phyloP scores from a whole-genome alignment of 1,284 basidiomycete species.

The Cutaneotrichosporon sp. region DNA sequence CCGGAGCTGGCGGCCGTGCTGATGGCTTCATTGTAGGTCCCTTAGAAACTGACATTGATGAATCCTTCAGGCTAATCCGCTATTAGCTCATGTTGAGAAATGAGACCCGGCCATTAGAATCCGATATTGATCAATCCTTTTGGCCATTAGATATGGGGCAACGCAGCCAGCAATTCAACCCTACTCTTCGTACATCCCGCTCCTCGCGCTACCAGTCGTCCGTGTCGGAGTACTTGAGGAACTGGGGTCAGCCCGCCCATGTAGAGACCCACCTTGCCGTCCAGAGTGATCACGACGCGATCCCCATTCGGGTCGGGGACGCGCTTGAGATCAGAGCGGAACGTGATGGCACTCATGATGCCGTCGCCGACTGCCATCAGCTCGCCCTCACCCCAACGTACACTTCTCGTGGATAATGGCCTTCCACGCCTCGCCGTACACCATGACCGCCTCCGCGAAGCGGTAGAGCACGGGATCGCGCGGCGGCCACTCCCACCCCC shows the following conservation, averaged over 20 bases:
- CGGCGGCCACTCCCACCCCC: slow-evolving; percentile 45
- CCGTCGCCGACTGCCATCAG: slow-evolving; percentile 71
- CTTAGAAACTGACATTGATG: too few species aligned
- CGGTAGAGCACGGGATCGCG: slow-evolving; percentile 79
- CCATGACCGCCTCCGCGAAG: slow-evolving; percentile 78
- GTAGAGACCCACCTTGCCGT: slow-evolving; percentile 59
- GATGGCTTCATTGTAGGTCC: too few species aligned
- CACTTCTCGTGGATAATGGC: slow-evolving; percentile 81
- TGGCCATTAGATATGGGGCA: too few species aligned
- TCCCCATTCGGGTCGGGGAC: slow-evolving; percentile 80
- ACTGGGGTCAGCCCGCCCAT: background rate
- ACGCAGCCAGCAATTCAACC: too few species aligned
- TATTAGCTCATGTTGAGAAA: too few species aligned
- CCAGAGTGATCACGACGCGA: slow-evolving; percentile 76
- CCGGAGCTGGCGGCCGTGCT: too few species aligned
- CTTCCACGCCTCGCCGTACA: slow-evolving; percentile 66
- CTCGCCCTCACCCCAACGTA: slow-evolving; percentile 47
- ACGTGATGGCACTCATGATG: slow-evolving; percentile 90
- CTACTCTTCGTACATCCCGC: too few species aligned
- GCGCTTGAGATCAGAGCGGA: slow-evolving; percentile 69
- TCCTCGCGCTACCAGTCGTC: background rate
- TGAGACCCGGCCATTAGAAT: too few species aligned
- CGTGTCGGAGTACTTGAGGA: background rate
- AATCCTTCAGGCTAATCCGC: too few species aligned
- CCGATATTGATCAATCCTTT: too few species aligned